Evolutionary conservation across 768 basidiomycete species (phyloP).

Genomic region (Lyophyllum semitale): DNA sequence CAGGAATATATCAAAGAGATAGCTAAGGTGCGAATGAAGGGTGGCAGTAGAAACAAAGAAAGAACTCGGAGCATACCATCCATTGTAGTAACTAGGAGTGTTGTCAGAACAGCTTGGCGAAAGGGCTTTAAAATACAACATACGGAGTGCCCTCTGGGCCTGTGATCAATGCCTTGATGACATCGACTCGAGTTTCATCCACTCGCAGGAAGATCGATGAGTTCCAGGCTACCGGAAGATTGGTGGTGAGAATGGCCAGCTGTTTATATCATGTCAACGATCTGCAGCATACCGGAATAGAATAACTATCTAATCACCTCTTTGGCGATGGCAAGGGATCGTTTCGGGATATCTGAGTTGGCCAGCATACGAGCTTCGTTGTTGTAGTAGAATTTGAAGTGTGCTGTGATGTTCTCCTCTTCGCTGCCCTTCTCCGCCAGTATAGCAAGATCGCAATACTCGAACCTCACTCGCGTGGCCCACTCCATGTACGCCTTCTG

Average conservation of each 20-base stretch:
- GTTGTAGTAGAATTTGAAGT: slow-evolving; percentile 83
- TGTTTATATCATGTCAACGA: slow-evolving; percentile 28
- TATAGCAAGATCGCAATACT: slow-evolving; percentile 86
- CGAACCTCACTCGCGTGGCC: slow-evolving; percentile 82
- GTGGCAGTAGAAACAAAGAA: background rate
- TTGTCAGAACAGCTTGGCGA: slow-evolving; percentile 4
- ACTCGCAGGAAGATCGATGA: slow-evolving; percentile 93
- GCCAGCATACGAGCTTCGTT: slow-evolving; percentile 84
- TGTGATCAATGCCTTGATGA: slow-evolving; percentile 90
- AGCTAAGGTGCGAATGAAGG: slow-evolving; percentile 8
- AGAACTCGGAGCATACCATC: slow-evolving; percentile 59
- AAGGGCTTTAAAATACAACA: slow-evolving; percentile 26
- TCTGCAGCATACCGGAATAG: background rate
- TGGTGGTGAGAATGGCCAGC: slow-evolving; percentile 93
- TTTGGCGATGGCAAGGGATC: slow-evolving; percentile 93
- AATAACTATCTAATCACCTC: slow-evolving; percentile 59
- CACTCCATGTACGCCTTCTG: slow-evolving; percentile 78
- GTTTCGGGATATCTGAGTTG: slow-evolving; percentile 84
- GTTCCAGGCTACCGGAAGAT: slow-evolving; percentile 92
- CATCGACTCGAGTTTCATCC: slow-evolving; percentile 88
- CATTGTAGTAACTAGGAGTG: slow-evolving; percentile 75
- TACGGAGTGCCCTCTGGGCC: slow-evolving; percentile 95
- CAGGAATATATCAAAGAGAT: slow-evolving; percentile 89
- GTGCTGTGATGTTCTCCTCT: slow-evolving; percentile 56
- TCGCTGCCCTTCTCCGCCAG: slow-evolving; percentile 29